Conservation (phyloP, 2,329 filamentous ascomycete genomes). For the Paracorniculantispora psalliotae region DNA sequence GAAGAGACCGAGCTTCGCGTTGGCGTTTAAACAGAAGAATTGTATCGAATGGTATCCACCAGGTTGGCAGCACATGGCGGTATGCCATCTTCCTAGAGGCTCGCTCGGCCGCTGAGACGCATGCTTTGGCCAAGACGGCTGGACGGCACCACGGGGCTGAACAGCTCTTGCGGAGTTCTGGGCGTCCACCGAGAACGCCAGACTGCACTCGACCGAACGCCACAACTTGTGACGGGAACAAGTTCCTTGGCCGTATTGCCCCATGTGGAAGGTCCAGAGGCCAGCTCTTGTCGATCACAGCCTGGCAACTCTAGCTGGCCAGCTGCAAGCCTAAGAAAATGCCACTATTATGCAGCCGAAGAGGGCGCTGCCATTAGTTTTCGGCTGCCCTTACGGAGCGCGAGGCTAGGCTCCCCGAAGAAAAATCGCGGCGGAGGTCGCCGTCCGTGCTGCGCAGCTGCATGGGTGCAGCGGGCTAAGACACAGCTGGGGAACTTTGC, state of each 20-base stretch:
- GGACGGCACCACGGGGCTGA: background rate
- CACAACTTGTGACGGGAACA: background rate
- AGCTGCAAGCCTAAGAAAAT: background rate
- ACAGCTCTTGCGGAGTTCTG: background rate
- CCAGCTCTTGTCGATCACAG: background rate
- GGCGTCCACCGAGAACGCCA: background rate
- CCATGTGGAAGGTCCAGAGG: constrained; percentile 8
- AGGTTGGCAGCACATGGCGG: background rate
- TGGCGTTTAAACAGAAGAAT: background rate
- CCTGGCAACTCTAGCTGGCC: background rate
- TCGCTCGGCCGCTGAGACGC: background rate
- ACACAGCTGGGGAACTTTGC: background rate
- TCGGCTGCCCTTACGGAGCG: too few relatives aligned
- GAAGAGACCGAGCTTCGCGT: background rate
- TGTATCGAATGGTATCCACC: background rate
- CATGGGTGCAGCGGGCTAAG: background rate
- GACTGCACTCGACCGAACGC: background rate
- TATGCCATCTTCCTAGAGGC: background rate
- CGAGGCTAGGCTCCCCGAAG: background rate
- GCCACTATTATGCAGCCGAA: background rate
- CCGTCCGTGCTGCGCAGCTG: background rate
- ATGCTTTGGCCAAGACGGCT: background rate
- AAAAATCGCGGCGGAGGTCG: background rate
- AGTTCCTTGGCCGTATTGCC: constrained; percentile 2
- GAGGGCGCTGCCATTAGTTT: too few relatives aligned